These are phyloP conservation scores for Ogataea paradorogensis DNA, from an alignment of 805 yeast species.

Conservation along the genomic window DNA sequence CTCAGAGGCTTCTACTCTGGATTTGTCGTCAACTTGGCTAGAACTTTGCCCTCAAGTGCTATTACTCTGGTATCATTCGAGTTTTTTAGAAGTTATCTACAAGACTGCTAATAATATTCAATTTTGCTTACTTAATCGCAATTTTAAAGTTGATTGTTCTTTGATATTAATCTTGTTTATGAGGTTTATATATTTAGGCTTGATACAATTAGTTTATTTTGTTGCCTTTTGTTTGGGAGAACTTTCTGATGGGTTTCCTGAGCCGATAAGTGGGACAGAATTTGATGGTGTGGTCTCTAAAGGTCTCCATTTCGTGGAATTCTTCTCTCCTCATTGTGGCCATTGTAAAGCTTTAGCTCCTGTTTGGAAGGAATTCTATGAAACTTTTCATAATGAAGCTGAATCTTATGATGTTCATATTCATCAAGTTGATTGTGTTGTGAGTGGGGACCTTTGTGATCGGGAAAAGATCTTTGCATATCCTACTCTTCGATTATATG, in stretches of 20 bases:
- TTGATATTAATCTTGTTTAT: conserved; percentile 1
- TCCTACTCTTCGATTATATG: conserved; percentile 72
- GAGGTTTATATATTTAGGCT: conserved; percentile 2
- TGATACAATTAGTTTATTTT: not conserved
- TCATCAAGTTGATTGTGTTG: conserved; percentile 82
- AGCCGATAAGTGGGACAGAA: conserved; percentile 43
- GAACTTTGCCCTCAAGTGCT: conserved; percentile 95
- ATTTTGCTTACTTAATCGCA: not conserved
- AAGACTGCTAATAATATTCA: conserved; percentile 11
- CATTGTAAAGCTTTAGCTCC: conserved; percentile 85
- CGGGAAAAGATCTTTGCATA: conserved; percentile 60
- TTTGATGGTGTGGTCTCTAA: conserved; percentile 50
- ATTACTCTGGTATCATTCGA: conserved; percentile 94
- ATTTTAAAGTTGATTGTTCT: not conserved
- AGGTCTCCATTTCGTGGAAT: conserved; percentile 76
- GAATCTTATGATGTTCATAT: conserved; percentile 48
- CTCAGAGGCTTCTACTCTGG: conserved; percentile 85
- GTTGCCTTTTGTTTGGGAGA: not conserved
- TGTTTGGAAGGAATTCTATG: conserved; percentile 69
- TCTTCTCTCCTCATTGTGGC: conserved; percentile 83
- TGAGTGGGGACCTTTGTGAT: conserved; percentile 80
- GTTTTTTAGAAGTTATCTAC: conserved; percentile 58
- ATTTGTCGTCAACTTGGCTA: conserved; percentile 73
- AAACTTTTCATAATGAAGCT: conserved; percentile 45
- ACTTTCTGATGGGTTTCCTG: conserved; percentile 40